Evolutionary conservation across 2,329 filamentous ascomycete genomes (phyloP).

Genomic region (Aspergillus candidus): DNA sequence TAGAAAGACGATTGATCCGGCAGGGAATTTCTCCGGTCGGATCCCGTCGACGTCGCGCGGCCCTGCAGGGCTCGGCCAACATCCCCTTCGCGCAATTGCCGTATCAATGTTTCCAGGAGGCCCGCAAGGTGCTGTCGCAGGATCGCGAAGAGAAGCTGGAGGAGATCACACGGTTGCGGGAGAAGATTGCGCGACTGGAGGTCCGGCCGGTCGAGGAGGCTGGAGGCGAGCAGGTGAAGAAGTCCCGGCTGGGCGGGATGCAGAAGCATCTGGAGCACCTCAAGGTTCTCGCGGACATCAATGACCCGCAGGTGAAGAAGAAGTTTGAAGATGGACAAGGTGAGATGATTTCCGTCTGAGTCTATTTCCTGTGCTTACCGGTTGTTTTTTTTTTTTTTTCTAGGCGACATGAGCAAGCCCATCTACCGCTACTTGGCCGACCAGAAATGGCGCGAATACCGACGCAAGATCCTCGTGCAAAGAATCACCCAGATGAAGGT

Average conservation of each 20-base stretch:
- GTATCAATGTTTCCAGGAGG: conserved; percentile 97
- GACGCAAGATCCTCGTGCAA: conserved; percentile 72
- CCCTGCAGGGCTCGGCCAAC: conserved; percentile 57
- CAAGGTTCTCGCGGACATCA: conserved; percentile 89
- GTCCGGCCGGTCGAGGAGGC: conserved; percentile 52
- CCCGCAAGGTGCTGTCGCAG: conserved; percentile 69
- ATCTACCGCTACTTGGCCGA: conserved; percentile 90
- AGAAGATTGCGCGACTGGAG: conserved; percentile 63
- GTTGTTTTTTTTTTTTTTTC: neutral
- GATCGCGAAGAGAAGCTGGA: conserved; percentile 77
- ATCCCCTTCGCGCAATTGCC: conserved; percentile 89
- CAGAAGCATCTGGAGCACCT: conserved; percentile 65
- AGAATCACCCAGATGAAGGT: conserved; percentile 81
- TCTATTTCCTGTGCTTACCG: conserved; percentile 14
- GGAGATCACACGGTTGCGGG: conserved; percentile 61
- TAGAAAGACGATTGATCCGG: conserved; percentile 63
- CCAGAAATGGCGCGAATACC: conserved; percentile 79
- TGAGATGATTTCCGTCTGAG: conserved; percentile 30
- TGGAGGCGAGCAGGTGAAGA: conserved; percentile 60
- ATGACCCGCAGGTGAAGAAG: conserved; percentile 89
- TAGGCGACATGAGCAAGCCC: conserved; percentile 92
- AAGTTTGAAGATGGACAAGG: conserved; percentile 86
- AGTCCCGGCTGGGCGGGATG: conserved; percentile 63
- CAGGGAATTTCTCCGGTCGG: conserved; percentile 68
- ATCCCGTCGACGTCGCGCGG: conserved; percentile 74